These are phyloP conservation scores for Hypoxylon rickii DNA, from an alignment of 495 filamentous ascomycete species.

Conservation along the genomic window DNA sequence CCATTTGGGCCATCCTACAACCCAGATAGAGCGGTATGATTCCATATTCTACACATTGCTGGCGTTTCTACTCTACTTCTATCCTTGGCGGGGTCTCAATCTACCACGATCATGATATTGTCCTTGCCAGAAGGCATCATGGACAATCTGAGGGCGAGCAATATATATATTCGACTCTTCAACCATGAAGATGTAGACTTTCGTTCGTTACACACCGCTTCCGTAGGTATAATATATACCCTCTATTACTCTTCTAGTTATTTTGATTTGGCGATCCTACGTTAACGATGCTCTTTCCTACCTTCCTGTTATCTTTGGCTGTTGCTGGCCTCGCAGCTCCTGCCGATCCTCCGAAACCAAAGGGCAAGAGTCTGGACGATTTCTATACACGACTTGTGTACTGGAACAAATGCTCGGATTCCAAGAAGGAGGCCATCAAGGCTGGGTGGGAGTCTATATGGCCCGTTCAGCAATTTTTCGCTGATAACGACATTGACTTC, in stretches of 20 bases:
- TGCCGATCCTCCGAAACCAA: background rate
- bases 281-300: background rate
- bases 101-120: too few relatives aligned
- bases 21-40: too few relatives aligned
- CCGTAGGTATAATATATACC: too few relatives aligned
- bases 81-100: too few relatives aligned
- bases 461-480: constrained; percentile 4
- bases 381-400: constrained; percentile 3
- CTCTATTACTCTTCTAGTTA: background rate
- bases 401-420: background rate
- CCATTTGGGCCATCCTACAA: background rate
- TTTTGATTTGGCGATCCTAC: background rate
- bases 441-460: constrained; percentile 5
- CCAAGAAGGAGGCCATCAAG: background rate
- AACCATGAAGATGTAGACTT: background rate
- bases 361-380: background rate
- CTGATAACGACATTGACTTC: constrained; percentile 1
- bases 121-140: too few relatives aligned
- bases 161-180: background rate
- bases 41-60: too few relatives aligned
- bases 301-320: background rate
- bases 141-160: background rate
- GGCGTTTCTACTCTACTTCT: too few relatives aligned
- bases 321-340: background rate
- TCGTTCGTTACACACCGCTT: background rate